Evolutionary conservation across 2,329 filamentous ascomycete genomes (phyloP), one percentile per base, ranked within the genome.

Genomic region (Exophiala mesophila): DNA sequence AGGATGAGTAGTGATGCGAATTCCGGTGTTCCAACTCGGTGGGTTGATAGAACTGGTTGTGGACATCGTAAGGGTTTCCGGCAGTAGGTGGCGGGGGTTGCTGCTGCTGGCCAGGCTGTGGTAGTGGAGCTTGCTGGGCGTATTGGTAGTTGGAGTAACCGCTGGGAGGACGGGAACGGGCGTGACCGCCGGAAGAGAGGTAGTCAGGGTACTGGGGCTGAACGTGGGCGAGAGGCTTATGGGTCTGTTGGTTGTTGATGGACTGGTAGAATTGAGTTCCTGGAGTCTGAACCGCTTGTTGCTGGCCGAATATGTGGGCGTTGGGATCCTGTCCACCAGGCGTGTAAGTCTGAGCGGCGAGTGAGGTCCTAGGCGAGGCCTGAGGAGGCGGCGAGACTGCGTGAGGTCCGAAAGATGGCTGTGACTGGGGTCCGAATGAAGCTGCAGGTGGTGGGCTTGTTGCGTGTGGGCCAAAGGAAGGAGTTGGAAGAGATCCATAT

Each of bases 41-140:
- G 1, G 69, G 69, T 36, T 64, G 56, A 44, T 72, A 72, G 10
- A 71, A 53, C 47, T 72, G 70, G 29, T 55, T 63, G 52, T 73
- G 70, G 7, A 72, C 55, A 45, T 67, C 63, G 43, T 70, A 71
- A 1, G 50, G 44, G 52, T 61, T 46, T 35, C 38, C 52, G 4
- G 36, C 37, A 6, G 34, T 31, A 16, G 40, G 23, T 41, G 23
- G 21, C 7, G 16, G 38, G 6, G 23, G 7, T 7, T 26, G 12
- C 12, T 6, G 23, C 12, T 26, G 23, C 23, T 26, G 23, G 12
- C 23, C 23, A 16, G 45, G 52, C 4, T 55, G 57, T 4, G 58
- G 47, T 37, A 49, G 50, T 24, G 39, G 18, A 7, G 37, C 29
- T 32, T 65, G 62, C 12, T 6, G 12, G n/a, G 57, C 59, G 51